Conservation (phyloP, 2,329 filamentous ascomycete genomes). For the Penicillium sp. region DNA sequence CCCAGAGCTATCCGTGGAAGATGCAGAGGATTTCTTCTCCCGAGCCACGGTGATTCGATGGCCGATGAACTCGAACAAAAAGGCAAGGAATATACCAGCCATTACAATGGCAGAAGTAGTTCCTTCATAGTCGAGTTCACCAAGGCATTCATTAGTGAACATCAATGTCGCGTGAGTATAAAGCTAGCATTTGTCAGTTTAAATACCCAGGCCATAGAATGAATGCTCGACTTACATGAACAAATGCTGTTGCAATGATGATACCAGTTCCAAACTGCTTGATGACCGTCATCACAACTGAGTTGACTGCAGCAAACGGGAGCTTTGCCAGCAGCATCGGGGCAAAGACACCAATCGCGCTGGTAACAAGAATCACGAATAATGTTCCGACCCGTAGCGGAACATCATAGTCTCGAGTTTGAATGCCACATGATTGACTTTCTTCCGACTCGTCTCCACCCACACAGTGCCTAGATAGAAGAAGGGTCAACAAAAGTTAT, state of each 20-base stretch:
- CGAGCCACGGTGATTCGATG: conserved; percentile 58
- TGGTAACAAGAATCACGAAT: conserved; percentile 72
- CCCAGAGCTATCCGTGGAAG: conserved; percentile 1
- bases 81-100: conserved; percentile 74
- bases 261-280: conserved; percentile 61
- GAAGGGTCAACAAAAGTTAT: conserved; percentile 11
- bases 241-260: conserved; percentile 45
- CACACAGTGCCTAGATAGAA: conserved; percentile 56
- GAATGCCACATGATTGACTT: conserved; percentile 51
- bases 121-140: conserved; percentile 68
- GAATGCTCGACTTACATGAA: conserved; percentile 36
- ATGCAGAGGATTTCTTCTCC: conserved; percentile 21
- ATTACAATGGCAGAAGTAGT: conserved; percentile 73
- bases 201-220: not conserved
- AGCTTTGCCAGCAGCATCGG: conserved; percentile 68
- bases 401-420: conserved; percentile 66
- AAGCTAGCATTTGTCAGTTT: conserved; percentile 52
- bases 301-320: conserved; percentile 55
- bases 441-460: conserved; percentile 52
- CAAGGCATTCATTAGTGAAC: conserved; percentile 72
- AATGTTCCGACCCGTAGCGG: conserved; percentile 70
- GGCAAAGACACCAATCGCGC: conserved; percentile 68
- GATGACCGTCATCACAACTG: conserved; percentile 63
- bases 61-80: conserved; percentile 70
- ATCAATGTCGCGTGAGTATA: conserved; percentile 74